Conservation (phyloP, 768 basidiomycete species). For the Asterophora lycoperdoides region DNA sequence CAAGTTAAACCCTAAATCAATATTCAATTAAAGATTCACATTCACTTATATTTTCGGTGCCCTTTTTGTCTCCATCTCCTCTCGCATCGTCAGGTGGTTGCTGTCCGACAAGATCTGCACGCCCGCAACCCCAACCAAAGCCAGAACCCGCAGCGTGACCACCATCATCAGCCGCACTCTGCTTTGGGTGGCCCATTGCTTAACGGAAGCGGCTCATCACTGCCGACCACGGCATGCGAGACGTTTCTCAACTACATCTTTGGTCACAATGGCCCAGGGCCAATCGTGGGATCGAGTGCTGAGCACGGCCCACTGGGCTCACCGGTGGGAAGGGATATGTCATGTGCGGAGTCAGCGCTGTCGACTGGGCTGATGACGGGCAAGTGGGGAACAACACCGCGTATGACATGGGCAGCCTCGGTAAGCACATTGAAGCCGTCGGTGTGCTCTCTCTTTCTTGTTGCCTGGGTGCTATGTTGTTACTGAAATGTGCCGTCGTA, state of each 20-base stretch:
- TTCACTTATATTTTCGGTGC: constrained; percentile 14
- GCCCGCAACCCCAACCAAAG: constrained; percentile 26
- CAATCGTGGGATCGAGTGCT: constrained; percentile 52
- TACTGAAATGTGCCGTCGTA: neutral
- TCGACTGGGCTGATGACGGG: constrained; percentile 63
- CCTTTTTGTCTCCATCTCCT: no score
- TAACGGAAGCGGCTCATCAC: constrained; percentile 32
- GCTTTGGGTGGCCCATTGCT: constrained; percentile 26
- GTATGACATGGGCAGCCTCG: constrained; percentile 98
- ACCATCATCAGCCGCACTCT: constrained; percentile 29
- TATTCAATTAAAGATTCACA: constrained; percentile 12
- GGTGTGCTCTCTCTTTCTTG: constrained; percentile 31
- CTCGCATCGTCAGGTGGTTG: no score
- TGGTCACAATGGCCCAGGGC: constrained; percentile 82
- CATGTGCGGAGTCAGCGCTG: constrained; percentile 45
- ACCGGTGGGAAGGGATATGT: constrained; percentile 63
- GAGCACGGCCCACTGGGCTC: constrained; percentile 30
- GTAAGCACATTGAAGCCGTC: constrained; percentile 96
- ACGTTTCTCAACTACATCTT: constrained; percentile 98
- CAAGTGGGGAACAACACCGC: constrained; percentile 72
- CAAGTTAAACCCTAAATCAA: neutral
- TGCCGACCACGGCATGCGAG: constrained; percentile 63
- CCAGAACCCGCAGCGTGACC: constrained; percentile 18
- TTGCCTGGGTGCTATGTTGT: neutral
- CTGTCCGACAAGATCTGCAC: no score